A percentile compares a stretch with the other conserved stretches of the same genome.
Evolutionary conservation across 768 basidiomycete genomes (phyloP).

Genomic region (Tricholoma hemisulphureum): DNA sequence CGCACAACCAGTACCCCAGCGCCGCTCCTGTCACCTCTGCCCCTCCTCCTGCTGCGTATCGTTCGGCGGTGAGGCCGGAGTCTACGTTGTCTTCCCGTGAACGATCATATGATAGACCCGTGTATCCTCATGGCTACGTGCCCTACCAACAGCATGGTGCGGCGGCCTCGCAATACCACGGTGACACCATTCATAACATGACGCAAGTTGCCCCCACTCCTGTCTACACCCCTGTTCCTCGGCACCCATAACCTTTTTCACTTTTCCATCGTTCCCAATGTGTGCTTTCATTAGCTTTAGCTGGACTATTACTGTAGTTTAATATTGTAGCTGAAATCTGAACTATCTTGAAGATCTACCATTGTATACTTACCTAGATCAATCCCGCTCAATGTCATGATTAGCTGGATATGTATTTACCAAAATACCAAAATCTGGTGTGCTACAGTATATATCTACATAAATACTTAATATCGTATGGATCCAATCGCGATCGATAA

Average conservation of each 20-base stretch:
- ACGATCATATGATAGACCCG: not conserved
- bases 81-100: not conserved
- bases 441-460: not conserved
- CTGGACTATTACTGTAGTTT: not conserved
- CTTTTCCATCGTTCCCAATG: not conserved
- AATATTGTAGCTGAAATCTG: not conserved
- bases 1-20: not conserved
- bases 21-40: not conserved
- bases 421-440: too few species aligned
- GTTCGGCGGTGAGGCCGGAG: not conserved
- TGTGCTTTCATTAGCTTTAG: not conserved
- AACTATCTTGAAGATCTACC: too few species aligned
- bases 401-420: too few species aligned
- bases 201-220: not conserved
- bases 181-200: not conserved
- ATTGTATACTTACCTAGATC: too few species aligned
- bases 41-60: not conserved
- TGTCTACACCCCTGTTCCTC: not conserved
- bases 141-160: conserved; percentile 7
- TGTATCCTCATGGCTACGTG: conserved; percentile 16
- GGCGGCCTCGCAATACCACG: conserved; percentile 7
- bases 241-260: not conserved
- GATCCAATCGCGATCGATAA: not conserved
- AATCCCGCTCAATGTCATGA: too few species aligned
- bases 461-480: not conserved